Percentiles rank a stretch among this genome's conserved stretches.
Evolutionary conservation across 139 green algal genomes (phyloP).

Genomic region (Chlorella sp.): DNA sequence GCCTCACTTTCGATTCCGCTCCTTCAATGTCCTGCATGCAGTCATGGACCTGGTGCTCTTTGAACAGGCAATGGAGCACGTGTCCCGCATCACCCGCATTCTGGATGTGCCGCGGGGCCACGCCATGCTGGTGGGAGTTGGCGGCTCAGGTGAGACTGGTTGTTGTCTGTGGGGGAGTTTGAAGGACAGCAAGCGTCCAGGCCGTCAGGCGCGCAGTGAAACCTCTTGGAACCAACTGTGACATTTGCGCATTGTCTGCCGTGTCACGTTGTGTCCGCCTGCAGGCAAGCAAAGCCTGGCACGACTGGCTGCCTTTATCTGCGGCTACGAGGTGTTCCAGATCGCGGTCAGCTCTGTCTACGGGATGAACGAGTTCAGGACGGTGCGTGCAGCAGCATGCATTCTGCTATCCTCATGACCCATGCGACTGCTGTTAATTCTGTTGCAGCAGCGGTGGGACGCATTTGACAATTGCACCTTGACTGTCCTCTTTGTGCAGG

Average conservation of each 20-base stretch:
- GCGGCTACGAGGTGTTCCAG: constrained; percentile 79
- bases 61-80: constrained; percentile 84
- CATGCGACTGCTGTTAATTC: background rate
- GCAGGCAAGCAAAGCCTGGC: constrained; percentile 45
- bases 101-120: constrained; percentile 86
- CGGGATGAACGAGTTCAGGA: constrained; percentile 85
- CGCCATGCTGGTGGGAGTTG: constrained; percentile 88
- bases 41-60: constrained; percentile 93
- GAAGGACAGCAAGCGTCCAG: background rate
- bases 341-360: constrained; percentile 83
- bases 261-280: background rate
- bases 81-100: constrained; percentile 81
- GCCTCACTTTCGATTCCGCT: background rate
- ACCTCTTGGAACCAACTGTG: background rate
- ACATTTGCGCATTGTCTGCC: background rate
- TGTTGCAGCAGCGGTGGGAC: too few species aligned
- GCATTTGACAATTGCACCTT: background rate
- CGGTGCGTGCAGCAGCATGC: background rate
- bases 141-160: constrained; percentile 76
- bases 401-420: background rate
- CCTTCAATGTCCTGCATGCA: background rate
- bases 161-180: background rate
- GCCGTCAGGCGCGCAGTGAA: background rate
- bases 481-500: constrained; percentile 38
- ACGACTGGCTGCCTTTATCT: constrained; percentile 31